Evolutionary conservation across 2,329 filamentous ascomycete genomes (phyloP), one percentile per base, ranked within the genome.

Genomic region (Acrodontium crateriforme): DNA sequence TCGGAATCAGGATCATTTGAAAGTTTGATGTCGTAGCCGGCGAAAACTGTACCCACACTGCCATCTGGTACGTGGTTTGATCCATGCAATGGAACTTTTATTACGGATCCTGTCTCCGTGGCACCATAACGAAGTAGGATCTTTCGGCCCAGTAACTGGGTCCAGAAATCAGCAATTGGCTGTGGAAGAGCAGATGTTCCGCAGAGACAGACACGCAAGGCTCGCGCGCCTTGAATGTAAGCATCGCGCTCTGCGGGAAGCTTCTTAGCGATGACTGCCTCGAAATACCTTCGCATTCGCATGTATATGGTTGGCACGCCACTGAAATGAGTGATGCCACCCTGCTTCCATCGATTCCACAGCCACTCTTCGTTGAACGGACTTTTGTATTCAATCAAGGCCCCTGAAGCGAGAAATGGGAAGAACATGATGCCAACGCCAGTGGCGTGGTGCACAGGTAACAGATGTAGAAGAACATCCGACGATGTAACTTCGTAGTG

Each of bases 221-320:
- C 50, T 16, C 53, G 44, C 1, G 59, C 58, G 1, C 58, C 63
- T 8, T 50, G 47, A 16, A 60, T 45, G 42, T 65, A 68, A 21
- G 51, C 45, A 5, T 45, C 40, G 15, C 38, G 34, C 6, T 54
- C 33, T 2, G 49, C 32, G n/a, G n/a, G n/a, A n/a, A n/a, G n/a
- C 6, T 46, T 31, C 18, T 50, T 49, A 3, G 40, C 30, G 11
- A 62, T 34, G 2, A 24, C 41, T 13, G 47, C 49, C 39, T 58
- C 52, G 29, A 54, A 59, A 28, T 63, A 58, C 30, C 63, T 55
- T 31, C 59, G 55, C 27, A 66, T 45, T 1, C 60, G 54, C 24
- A 61, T 58, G 43, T 65, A 67, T 16, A 66, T 63, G 1, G 63
- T 66, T 3, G 63, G 63, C 2, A 67, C 63, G 10, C 59, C 63